Base-by-base conservation (phyloP, 169 alveolate species). In the Babesia microti region DNA sequence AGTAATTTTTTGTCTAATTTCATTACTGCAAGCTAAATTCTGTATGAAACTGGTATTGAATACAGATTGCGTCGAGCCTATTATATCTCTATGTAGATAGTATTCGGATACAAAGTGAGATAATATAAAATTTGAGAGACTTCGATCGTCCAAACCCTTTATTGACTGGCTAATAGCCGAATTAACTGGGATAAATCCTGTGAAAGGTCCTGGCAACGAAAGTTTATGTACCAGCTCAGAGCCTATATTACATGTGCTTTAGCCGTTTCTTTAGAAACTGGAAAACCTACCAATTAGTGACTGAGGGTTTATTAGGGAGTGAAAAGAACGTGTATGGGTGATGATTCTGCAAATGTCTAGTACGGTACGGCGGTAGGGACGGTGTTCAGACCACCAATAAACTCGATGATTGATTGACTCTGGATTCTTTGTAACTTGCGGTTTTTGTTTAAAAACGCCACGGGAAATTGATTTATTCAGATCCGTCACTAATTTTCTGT, bases 361-460 rank as follows among this genome's bases (percentile, higher is more conserved):
- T 7, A 76, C 59, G 11, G 85, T 76, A 22, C 82, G 63, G 23
- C 72, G 63, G 22, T 51, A 33, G 33, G 71, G 65, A 21, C 61
- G 50, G 40, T 76, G 82, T 26, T 76, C 85, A 28, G 57, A 76
- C 40, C 76, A 69, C 85, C 85, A 76, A 35, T 76, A 76, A 9
- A 70, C 81, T 47, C 65, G 63, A 48, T 68, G 12, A 34, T 76
- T 76, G 23, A 76, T 63, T 30, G 72, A 73, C 40, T 76, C 80
- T 12, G 85, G 85, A 21, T 76, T 72, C 52, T 59, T 76, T 2
- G 82, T 68, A 21, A 70, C 69, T 26, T 58, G 70, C 1, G 70
- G 70, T 45, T 46, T 58, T n/a, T n/a, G n/a, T n/a, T n/a, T n/a
- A n/a, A n/a, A n/a, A n/a, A n/a, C n/a, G n/a, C n/a, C n/a, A n/a